Conservation (phyloP, 2,329 filamentous ascomycete species). For the Colletotrichum sp. region DNA sequence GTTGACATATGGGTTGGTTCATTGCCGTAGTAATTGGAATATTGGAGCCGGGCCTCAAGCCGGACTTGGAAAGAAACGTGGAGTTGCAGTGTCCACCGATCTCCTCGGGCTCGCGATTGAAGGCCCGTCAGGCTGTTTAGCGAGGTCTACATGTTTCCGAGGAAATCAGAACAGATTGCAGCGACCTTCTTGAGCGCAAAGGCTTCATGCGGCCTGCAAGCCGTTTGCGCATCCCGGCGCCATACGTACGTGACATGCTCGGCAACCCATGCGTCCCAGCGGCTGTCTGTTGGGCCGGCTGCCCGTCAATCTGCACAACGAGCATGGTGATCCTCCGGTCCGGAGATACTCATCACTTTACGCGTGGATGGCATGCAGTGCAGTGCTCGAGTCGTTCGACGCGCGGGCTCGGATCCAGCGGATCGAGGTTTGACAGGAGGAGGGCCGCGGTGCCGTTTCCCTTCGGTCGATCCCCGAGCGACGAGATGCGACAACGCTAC, state of each 20-base stretch:
- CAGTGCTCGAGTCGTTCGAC: neutral
- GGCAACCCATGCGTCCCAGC: neutral
- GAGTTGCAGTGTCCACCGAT: neutral
- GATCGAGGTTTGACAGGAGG: neutral
- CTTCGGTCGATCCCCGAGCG: neutral
- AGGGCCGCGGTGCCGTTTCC: neutral
- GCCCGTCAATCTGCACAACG: neutral
- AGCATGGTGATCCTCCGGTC: neutral
- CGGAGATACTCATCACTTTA: neutral
- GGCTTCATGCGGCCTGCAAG: neutral
- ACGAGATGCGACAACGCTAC: neutral
- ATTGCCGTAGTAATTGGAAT: neutral
- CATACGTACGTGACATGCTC: neutral
- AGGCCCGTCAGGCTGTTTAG: neutral
- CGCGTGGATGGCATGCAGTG: neutral
- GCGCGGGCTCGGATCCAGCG: neutral
- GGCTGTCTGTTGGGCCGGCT: neutral
- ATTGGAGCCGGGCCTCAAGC: slow-evolving; percentile 1
- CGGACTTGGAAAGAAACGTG: neutral
- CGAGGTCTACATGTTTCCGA: neutral
- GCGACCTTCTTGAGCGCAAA: neutral
- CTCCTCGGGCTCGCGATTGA: neutral
- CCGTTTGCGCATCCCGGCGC: neutral
- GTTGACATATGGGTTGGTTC: neutral
- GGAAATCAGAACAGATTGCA: neutral